phyloP scores from a whole-genome alignment of 2,329 filamentous ascomycete species.

The Talaromyces sp. region DNA sequence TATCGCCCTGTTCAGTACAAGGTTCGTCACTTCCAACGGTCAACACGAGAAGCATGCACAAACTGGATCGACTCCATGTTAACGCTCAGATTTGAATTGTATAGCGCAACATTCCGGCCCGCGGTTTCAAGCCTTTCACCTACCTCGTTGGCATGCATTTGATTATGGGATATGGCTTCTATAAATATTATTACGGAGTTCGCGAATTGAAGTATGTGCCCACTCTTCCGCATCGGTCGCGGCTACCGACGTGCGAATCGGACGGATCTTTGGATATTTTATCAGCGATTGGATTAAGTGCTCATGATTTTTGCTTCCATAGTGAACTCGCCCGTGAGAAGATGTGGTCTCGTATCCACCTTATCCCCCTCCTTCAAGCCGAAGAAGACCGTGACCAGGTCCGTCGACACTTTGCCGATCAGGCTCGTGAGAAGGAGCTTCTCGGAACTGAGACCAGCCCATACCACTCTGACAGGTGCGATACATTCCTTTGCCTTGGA shows the following conservation, averaged over 20 bases:
- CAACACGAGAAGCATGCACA: background rate
- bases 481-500: slow-evolving; percentile 10
- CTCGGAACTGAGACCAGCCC: slow-evolving; percentile 78
- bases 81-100: slow-evolving; percentile 8
- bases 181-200: slow-evolving; percentile 74
- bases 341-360: slow-evolving; percentile 94
- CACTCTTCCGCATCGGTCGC: background rate
- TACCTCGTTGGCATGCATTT: slow-evolving; percentile 73
- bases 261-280: background rate
- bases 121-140: slow-evolving; percentile 79
- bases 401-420: slow-evolving; percentile 77
- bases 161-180: slow-evolving; percentile 89
- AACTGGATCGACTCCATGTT: background rate
- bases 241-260: background rate
- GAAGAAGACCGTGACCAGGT: slow-evolving; percentile 97
- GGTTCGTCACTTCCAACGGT: slow-evolving; percentile 50
- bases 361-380: slow-evolving; percentile 89
- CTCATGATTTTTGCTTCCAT: slow-evolving; percentile 4
- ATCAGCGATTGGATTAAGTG: background rate
- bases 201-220: slow-evolving; percentile 80
- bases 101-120: slow-evolving; percentile 85
- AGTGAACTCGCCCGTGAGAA: slow-evolving; percentile 95
- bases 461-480: slow-evolving; percentile 85
- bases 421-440: slow-evolving; percentile 85
- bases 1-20: slow-evolving; percentile 98